phyloP scores from a whole-genome alignment of 2,329 filamentous ascomycete genomes.

The Colletotrichum liriopes region DNA sequence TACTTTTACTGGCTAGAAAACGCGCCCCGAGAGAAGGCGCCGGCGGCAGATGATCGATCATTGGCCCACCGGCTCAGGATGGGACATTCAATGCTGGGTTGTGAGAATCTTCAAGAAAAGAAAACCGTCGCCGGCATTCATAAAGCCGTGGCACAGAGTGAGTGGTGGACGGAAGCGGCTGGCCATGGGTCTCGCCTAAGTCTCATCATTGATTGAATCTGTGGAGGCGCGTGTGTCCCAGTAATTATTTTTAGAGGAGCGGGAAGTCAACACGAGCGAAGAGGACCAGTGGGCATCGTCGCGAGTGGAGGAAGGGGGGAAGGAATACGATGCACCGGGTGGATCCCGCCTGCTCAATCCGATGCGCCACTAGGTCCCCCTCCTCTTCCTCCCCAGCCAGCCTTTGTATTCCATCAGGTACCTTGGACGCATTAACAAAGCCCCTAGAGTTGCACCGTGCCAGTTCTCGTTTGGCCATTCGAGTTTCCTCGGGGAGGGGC shows the following conservation, averaged over 20 bases:
- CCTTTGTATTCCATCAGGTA: constrained; percentile 9
- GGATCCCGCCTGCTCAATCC: constrained; percentile 24
- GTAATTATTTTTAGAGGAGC: constrained; percentile 39
- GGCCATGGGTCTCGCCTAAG: constrained; percentile 24
- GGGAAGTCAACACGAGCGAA: constrained; percentile 38
- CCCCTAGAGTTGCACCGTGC: constrained; percentile 4
- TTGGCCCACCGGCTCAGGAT: neutral
- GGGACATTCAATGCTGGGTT: neutral
- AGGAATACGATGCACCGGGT: constrained; percentile 40
- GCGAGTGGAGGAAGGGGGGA: constrained; percentile 14
- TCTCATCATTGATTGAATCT: constrained; percentile 35
- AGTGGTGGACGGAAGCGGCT: constrained; percentile 14
- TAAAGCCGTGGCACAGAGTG: neutral
- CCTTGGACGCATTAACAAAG: neutral
- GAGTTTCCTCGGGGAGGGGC: neutral
- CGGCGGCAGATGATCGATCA: neutral
- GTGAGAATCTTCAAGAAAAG: neutral
- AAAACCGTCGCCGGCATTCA: neutral
- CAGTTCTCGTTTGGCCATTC: neutral
- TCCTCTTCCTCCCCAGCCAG: neutral
- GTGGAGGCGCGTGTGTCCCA: constrained; percentile 33
- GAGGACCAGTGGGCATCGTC: constrained; percentile 6
- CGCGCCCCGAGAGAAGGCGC: neutral
- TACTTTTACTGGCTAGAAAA: neutral
- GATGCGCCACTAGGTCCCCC: constrained; percentile 16